Conservation (phyloP, 148 eudicot genomes). For the Chenopodium berlandieri region DNA sequence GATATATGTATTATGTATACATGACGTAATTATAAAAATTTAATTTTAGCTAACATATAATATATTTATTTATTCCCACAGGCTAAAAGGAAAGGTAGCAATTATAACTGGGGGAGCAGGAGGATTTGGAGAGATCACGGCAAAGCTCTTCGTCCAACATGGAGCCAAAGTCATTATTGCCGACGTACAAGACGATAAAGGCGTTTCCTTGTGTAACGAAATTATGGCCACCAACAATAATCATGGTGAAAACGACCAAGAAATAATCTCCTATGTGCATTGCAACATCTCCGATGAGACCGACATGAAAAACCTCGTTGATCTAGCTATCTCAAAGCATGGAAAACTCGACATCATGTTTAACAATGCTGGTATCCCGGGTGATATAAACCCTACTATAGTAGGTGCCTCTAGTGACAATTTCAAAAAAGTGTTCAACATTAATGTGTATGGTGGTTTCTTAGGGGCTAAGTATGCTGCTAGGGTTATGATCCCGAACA, state of each 20-base stretch:
- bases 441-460: constrained; percentile 41
- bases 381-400: constrained; percentile 22
- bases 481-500: constrained; percentile 43
- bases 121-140: constrained; percentile 54
- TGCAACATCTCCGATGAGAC: constrained; percentile 39
- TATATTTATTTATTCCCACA: background rate
- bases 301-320: constrained; percentile 33
- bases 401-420: constrained; percentile 18
- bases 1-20: no score
- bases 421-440: constrained; percentile 31
- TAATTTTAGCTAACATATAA: no score
- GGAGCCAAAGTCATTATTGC: constrained; percentile 63
- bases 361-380: constrained; percentile 47
- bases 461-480: constrained; percentile 53
- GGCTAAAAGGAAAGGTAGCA: constrained; percentile 47
- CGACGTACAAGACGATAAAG: constrained; percentile 46
- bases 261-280: constrained; percentile 33
- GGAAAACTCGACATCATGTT: constrained; percentile 62
- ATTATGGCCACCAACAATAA: constrained; percentile 1
- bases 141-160: constrained; percentile 38
- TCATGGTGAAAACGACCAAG: background rate
- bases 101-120: constrained; percentile 67
- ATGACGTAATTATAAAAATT: no score
- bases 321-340: constrained; percentile 30
- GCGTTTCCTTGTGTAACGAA: constrained; percentile 22